Conservation (phyloP, 495 filamentous ascomycete species). For the Achaetomiella virescens region DNA sequence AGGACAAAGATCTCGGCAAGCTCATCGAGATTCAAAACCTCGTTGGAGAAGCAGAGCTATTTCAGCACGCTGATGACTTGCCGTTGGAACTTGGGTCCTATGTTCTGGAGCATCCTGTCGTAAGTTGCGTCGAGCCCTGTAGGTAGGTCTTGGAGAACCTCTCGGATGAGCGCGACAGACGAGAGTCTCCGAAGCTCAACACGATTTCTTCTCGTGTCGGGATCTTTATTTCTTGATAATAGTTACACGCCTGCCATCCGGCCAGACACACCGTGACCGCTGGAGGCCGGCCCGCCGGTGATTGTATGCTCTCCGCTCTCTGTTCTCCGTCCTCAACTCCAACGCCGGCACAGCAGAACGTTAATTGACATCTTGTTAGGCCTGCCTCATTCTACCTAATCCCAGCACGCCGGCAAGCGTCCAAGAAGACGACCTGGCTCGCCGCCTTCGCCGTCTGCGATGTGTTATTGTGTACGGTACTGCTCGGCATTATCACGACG, state of each 20-base stretch:
- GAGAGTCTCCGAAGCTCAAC: neutral
- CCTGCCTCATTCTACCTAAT: conserved; percentile 28
- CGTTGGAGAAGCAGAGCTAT: neutral
- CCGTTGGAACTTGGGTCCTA: neutral
- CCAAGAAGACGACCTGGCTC: conserved; percentile 22
- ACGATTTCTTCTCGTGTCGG: too few species aligned
- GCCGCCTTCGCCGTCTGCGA: conserved; percentile 27
- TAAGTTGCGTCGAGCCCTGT: neutral
- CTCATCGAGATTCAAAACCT: neutral
- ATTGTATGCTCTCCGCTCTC: too few species aligned
- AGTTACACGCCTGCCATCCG: too few species aligned
- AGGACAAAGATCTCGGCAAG: neutral
- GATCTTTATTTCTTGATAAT: too few species aligned
- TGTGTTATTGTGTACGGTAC: conserved; percentile 21
- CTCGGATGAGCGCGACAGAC: neutral
- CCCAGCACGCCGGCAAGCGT: conserved; percentile 26
- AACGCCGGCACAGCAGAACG: too few species aligned
- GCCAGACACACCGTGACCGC: too few species aligned
- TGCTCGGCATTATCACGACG: conserved; percentile 29
- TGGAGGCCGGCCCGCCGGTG: too few species aligned
- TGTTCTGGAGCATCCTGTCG: neutral
- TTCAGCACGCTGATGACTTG: neutral
- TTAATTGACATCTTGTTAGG: conserved; percentile 22
- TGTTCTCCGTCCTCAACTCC: too few species aligned
- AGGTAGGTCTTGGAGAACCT: neutral